A percentile compares a stretch with the other conserved stretches of the same genome.
phyloP scores from a whole-genome alignment of 305 asterid species.

The Fraxinus nigra region DNA sequence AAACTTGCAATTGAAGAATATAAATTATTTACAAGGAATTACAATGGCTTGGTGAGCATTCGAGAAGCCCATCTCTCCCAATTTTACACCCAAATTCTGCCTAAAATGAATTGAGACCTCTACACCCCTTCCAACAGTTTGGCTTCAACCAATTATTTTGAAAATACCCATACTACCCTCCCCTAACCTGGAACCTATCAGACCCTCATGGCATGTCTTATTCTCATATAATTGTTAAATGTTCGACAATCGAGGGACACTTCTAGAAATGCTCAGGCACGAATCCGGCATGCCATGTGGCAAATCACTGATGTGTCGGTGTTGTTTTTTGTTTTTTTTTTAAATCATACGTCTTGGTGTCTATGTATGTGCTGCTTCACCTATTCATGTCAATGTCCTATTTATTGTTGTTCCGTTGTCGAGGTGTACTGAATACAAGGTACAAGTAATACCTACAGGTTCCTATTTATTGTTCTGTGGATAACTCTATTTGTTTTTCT shows the following conservation, averaged over 20 bases:
- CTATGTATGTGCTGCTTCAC: background rate
- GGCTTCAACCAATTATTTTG: background rate
- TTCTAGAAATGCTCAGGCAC: background rate
- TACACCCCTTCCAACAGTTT: background rate
- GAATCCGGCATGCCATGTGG: background rate
- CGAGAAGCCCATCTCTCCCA: background rate
- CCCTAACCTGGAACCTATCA: background rate
- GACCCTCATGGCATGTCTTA: background rate
- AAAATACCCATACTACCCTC: background rate
- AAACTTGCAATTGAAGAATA: background rate
- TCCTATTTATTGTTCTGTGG: background rate
- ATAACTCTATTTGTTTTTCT: background rate
- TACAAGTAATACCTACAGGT: background rate
- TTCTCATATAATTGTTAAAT: background rate
- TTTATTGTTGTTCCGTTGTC: background rate
- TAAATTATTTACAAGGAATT: background rate
- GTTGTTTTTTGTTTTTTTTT: background rate
- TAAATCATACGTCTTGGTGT: background rate
- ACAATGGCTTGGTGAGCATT: background rate
- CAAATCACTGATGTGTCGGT: background rate
- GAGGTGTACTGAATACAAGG: background rate
- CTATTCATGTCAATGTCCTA: background rate
- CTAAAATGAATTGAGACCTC: background rate
- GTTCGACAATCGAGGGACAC: background rate
- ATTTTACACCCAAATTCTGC: background rate